phyloP scores from a whole-genome alignment of 164 flowering plant genomes.

The Piper betle region DNA sequence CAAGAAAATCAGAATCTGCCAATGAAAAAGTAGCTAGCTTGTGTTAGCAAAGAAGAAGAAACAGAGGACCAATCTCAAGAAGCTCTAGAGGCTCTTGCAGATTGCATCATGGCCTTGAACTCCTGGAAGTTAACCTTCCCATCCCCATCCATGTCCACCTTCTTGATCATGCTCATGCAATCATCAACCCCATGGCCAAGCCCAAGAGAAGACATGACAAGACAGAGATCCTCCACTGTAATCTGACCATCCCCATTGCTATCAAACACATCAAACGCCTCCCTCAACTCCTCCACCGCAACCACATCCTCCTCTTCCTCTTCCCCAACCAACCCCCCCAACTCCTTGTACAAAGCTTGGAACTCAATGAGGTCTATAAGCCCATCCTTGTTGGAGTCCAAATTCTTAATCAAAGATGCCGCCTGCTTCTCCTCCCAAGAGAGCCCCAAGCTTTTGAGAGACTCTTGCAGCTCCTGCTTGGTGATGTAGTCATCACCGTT shows the following conservation, averaged over 20 bases:
- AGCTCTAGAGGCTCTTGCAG: constrained; percentile 6
- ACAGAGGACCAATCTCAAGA: constrained; percentile 2
- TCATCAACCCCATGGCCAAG: constrained; percentile 51
- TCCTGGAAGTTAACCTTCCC: constrained; percentile 76
- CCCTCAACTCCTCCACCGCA: constrained; percentile 32
- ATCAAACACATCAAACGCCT: constrained; percentile 84
- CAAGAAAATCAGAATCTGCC: no score
- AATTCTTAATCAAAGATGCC: constrained; percentile 34
- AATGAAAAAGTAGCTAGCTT: neutral
- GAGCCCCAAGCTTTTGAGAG: constrained; percentile 40
- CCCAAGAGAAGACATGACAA: constrained; percentile 48
- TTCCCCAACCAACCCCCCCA: constrained; percentile 5
- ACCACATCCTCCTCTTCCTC: constrained; percentile 5
- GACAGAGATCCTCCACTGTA: constrained; percentile 51
- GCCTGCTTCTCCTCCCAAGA: constrained; percentile 29
- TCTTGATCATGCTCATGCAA: constrained; percentile 67
- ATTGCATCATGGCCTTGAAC: constrained; percentile 76
- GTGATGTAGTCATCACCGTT: constrained; percentile 71
- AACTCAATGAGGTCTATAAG: constrained; percentile 65
- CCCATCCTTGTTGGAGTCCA: constrained; percentile 71
- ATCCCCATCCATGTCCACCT: constrained; percentile 80
- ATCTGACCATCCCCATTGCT: constrained; percentile 65
- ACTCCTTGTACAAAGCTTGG: constrained; percentile 24
- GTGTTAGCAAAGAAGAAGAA: neutral
- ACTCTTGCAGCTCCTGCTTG: constrained; percentile 49